Percentiles rank a stretch among this genome's conserved stretches.
phyloP scores from a whole-genome alignment of 345 rosid genomes.

The Bretschneidera sinensis region DNA sequence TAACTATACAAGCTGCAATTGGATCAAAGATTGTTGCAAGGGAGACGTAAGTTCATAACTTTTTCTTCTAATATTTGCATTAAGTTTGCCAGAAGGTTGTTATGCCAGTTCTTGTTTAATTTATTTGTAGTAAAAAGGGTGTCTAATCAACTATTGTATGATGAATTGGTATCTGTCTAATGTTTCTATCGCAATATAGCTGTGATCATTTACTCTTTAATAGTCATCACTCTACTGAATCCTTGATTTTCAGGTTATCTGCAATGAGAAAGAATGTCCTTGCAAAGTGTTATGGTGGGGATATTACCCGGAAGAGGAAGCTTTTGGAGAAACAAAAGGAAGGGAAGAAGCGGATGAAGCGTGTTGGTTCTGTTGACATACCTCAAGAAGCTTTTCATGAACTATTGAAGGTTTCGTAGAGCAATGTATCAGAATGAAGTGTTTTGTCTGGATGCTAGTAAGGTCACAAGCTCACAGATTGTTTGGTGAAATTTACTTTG shows the following conservation, averaged over 20 bases:
- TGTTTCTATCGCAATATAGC: not conserved
- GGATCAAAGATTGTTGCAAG: slow-evolving; percentile 92
- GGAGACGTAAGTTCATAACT: slow-evolving; percentile 57
- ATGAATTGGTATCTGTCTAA: not conserved
- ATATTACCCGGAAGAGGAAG: slow-evolving; percentile 84
- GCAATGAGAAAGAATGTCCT: slow-evolving; percentile 98
- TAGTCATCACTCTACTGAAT: not conserved
- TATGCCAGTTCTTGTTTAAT: not conserved
- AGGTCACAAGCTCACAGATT: not conserved
- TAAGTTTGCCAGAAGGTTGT: not conserved
- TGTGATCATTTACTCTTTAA: not conserved
- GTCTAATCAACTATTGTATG: too few species aligned
- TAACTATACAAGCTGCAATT: slow-evolving; percentile 90
- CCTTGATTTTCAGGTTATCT: slow-evolving; percentile 43
- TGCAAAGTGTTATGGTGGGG: slow-evolving; percentile 98
- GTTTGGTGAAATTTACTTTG: not conserved
- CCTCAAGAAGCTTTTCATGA: slow-evolving; percentile 97
- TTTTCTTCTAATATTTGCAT: not conserved
- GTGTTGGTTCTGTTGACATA: slow-evolving; percentile 95
- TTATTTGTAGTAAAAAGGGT: too few species aligned
- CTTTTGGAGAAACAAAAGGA: slow-evolving; percentile 94
- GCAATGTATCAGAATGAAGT: not conserved
- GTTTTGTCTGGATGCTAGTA: too few species aligned
- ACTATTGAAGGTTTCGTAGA: slow-evolving; percentile 77
- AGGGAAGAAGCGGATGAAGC: slow-evolving; percentile 97